Evolutionary conservation across 192 early-diverging fungal genomes (phyloP), one percentile per base, ranked within the genome.

Genomic region (Entophlyctis luteolus): DNA sequence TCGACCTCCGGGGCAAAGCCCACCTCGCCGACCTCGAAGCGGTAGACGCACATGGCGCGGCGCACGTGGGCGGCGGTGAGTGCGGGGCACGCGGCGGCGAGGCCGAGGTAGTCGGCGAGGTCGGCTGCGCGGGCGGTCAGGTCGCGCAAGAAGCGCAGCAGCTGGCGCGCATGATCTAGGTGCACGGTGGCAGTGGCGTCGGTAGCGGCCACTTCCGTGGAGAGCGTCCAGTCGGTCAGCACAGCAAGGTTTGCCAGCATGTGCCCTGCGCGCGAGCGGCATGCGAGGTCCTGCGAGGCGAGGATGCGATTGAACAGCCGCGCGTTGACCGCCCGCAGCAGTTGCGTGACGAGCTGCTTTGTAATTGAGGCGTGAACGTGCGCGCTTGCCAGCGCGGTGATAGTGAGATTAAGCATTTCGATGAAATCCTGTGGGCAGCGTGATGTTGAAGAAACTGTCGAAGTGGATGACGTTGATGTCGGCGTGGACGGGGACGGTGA

Each of bases 231-330:
- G 8, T 63, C 62, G n/a, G 50, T 5, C 23, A 63, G 6, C 12
- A 23, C 47, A 4, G 6, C 1, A 10, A 94, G 60, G 67, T 95
- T 98, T 77, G 92, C 85, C 22, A 88, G 88, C 4, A 94, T 87
- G 74, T 89, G 91, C 58, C 92, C 79, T 1, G 95, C 93, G 49
- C 87, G 88, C 20, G 84, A 82, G 10, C 93, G 90, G 58, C 87
- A 87, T 65, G 88, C 74, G n/a, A 42, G 39, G 55, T 91, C 87
- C 33, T 84, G 87, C 39, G 84, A 86, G 0, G 82, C 82, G 65
- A 98, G 75, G 68, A 98, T 89, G 14, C 84, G 84, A 76, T 98
- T 98, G 70, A 98, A 94, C 35, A 90, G 67, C 72, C 88, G 89
- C 52, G 84, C 81, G 31, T 87, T 84, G 28, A 93, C 71, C 65